A percentile compares a stretch with the other conserved stretches of the same genome.
Evolutionary conservation across 192 early-diverging fungal genomes (phyloP).

Genomic region (Linnemannia hyalina): DNA sequence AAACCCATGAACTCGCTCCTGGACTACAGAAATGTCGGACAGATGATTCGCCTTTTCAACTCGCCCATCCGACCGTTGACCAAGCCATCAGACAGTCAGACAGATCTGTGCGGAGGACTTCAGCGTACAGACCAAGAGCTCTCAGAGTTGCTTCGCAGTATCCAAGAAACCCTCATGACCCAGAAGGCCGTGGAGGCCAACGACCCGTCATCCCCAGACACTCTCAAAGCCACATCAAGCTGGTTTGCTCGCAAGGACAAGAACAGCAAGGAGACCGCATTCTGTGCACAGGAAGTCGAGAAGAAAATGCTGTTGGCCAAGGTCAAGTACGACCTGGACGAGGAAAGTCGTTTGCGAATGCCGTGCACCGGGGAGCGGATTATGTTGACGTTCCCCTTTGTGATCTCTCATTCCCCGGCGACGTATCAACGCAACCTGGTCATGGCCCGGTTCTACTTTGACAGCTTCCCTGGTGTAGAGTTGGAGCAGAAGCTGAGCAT

Average conservation of each 20-base stretch:
- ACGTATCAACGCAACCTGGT: slow-evolving; percentile 40
- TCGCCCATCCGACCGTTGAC: slow-evolving; percentile 4
- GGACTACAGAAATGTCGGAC: slow-evolving; percentile 42
- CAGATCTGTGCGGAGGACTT: slow-evolving; percentile 13
- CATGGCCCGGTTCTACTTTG: slow-evolving; percentile 26
- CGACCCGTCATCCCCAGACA: background rate
- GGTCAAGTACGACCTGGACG: slow-evolving; percentile 10
- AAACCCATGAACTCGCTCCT: slow-evolving; percentile 26
- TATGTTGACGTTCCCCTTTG: slow-evolving; percentile 34
- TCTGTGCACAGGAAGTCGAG: slow-evolving; percentile 2
- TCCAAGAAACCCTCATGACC: background rate
- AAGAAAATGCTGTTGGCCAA: slow-evolving; percentile 21
- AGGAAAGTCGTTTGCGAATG: slow-evolving; percentile 5
- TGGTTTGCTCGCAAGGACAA: background rate
- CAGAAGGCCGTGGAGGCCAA: background rate
- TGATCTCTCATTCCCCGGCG: slow-evolving; percentile 43
- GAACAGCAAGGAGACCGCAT: background rate
- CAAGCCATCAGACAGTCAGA: slow-evolving; percentile 34
- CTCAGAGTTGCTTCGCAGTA: slow-evolving; percentile 9
- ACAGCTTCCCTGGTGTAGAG: slow-evolving; percentile 32
- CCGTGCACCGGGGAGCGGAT: slow-evolving; percentile 42
- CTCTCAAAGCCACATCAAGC: background rate
- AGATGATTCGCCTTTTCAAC: slow-evolving; percentile 27
- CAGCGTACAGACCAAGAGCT: slow-evolving; percentile 14
- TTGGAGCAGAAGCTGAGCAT: background rate